These are phyloP conservation scores for Saksenaea vasiformis DNA, from an alignment of 371 early-diverging fungal genomes.

Conservation along the genomic window DNA sequence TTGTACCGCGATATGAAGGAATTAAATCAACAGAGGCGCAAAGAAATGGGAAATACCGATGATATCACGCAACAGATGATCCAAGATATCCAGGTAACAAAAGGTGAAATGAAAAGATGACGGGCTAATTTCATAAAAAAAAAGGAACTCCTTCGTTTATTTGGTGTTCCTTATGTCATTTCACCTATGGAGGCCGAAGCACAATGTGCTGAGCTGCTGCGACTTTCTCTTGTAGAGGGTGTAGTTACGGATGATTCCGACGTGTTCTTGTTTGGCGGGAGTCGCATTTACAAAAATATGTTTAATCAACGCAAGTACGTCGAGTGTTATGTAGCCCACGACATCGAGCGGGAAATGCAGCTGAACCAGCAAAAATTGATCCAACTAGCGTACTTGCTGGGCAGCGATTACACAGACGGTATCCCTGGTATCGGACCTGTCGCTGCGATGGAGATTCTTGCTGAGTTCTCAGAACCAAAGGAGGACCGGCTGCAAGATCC, in stretches of 20 bases:
- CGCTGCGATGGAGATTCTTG: slow-evolving; percentile 88
- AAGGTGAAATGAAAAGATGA: neutral
- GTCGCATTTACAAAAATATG: slow-evolving; percentile 92
- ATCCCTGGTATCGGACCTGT: slow-evolving; percentile 93
- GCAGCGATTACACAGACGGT: slow-evolving; percentile 99
- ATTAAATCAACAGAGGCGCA: slow-evolving; percentile 55
- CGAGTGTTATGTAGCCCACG: slow-evolving; percentile 73
- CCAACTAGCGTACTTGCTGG: slow-evolving; percentile 88
- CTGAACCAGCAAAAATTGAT: slow-evolving; percentile 79
- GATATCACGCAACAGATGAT: slow-evolving; percentile 74
- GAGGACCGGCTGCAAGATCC: slow-evolving; percentile 34
- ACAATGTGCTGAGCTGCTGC: slow-evolving; percentile 89
- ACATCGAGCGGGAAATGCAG: slow-evolving; percentile 70
- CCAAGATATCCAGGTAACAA: slow-evolving; percentile 64
- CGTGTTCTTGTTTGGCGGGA: slow-evolving; percentile 95
- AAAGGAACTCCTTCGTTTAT: slow-evolving; percentile 79
- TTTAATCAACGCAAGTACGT: slow-evolving; percentile 91
- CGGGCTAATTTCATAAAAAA: neutral
- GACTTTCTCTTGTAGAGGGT: slow-evolving; percentile 85
- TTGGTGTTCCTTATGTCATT: slow-evolving; percentile 94
- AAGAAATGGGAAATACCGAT: slow-evolving; percentile 67
- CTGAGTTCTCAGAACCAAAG: slow-evolving; percentile 61
- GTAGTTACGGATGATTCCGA: slow-evolving; percentile 99
- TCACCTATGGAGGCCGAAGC: slow-evolving; percentile 99
- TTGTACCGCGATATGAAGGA: slow-evolving; percentile 62